phyloP scores from a whole-genome alignment of 1,139 yeast genomes.

The Yarrowia galli region DNA sequence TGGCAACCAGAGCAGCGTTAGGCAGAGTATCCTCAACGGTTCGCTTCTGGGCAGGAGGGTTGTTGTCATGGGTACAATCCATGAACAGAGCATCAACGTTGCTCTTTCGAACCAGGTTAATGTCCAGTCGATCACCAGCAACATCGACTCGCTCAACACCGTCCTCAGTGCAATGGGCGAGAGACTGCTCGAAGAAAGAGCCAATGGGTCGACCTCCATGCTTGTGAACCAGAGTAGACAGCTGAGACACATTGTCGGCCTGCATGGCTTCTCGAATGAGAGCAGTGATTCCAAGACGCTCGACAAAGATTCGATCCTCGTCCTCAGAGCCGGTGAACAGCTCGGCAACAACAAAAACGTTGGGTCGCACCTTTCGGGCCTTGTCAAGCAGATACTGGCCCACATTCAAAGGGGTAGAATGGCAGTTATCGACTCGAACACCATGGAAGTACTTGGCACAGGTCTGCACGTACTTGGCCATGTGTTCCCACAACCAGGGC shows the following conservation, averaged over 20 bases:
- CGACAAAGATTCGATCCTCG: slow-evolving; percentile 88
- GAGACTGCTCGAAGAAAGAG: slow-evolving; percentile 59
- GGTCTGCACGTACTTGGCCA: slow-evolving; percentile 75
- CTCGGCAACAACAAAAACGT: slow-evolving; percentile 92
- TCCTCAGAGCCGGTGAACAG: slow-evolving; percentile 91
- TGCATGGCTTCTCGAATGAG: slow-evolving; percentile 97
- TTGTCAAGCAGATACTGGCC: slow-evolving; percentile 88
- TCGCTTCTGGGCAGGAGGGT: slow-evolving; percentile 85
- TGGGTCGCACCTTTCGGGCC: slow-evolving; percentile 84
- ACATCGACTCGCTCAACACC: slow-evolving; percentile 41
- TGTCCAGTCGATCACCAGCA: slow-evolving; percentile 16
- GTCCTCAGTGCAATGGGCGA: slow-evolving; percentile 43
- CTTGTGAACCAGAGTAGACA: slow-evolving; percentile 83
- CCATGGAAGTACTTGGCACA: slow-evolving; percentile 86
- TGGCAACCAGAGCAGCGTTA: slow-evolving; percentile 90
- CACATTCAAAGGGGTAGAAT: slow-evolving; percentile 94
- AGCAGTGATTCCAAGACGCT: slow-evolving; percentile 85
- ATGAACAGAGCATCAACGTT: slow-evolving; percentile 92
- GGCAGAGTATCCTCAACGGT: slow-evolving; percentile 94
- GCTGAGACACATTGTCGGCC: slow-evolving; percentile 86
- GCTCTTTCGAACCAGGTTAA: slow-evolving; percentile 60
- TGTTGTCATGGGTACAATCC: slow-evolving; percentile 98
- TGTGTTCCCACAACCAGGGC: slow-evolving; percentile 87
- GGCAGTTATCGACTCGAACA: slow-evolving; percentile 93
- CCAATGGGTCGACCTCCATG: slow-evolving; percentile 98